These are phyloP conservation scores for Colletotrichum zoysiae DNA, from an alignment of 2,329 filamentous ascomycete genomes.

Conservation along the genomic window DNA sequence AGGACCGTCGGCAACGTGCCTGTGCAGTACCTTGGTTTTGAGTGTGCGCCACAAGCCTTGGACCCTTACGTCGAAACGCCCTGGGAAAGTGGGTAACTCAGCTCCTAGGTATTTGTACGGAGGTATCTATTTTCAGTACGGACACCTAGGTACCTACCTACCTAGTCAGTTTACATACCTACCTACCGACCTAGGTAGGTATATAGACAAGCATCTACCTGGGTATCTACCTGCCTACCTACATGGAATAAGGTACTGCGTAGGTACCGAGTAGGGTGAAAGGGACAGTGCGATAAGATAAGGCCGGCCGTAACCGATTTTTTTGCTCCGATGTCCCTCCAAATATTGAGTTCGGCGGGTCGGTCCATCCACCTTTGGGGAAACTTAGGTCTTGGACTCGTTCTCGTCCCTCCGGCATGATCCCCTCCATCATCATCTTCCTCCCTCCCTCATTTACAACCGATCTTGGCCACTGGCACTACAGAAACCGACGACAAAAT, in stretches of 20 bases:
- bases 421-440: background rate
- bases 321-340: slow-evolving; percentile 38
- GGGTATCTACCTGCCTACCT: background rate
- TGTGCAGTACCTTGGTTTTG: background rate
- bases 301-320: slow-evolving; percentile 37
- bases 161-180: too few relatives aligned
- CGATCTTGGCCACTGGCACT: slow-evolving; percentile 40
- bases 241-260: too few relatives aligned
- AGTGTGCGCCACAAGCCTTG: too few relatives aligned
- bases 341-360: slow-evolving; percentile 30
- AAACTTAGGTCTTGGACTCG: slow-evolving; percentile 2
- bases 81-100: slow-evolving; percentile 1
- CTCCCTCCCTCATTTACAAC: slow-evolving; percentile 9
- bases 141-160: too few relatives aligned
- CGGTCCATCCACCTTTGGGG: slow-evolving; percentile 19
- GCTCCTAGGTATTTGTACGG: too few relatives aligned
- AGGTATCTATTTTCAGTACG: too few relatives aligned
- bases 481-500: slow-evolving; percentile 50
- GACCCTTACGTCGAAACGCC: background rate
- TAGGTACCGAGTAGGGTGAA: too few relatives aligned
- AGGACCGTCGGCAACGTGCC: too few relatives aligned
- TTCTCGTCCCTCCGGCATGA: background rate
- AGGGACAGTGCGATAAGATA: slow-evolving; percentile 33
- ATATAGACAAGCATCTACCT: background rate
- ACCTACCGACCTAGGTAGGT: too few relatives aligned